These are phyloP conservation scores for Microcyclospora pomicola DNA, from an alignment of 2,329 filamentous ascomycete species.

Conservation along the genomic window DNA sequence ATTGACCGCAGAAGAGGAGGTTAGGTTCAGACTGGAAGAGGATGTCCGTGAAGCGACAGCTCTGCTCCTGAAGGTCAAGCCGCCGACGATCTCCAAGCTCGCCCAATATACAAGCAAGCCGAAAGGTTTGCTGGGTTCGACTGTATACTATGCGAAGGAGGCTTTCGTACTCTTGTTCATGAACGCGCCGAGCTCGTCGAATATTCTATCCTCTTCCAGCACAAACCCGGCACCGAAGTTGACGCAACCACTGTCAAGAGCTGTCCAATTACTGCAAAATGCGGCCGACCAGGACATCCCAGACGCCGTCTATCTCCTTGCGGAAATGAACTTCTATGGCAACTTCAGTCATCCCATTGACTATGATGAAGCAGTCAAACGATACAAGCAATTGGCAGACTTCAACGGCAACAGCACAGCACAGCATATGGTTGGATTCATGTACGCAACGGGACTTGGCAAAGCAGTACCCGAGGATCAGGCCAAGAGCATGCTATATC, in stretches of 20 bases:
- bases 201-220: constrained; percentile 25
- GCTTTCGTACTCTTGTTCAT: constrained; percentile 51
- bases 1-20: neutral
- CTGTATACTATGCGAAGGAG: constrained; percentile 48
- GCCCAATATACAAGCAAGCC: constrained; percentile 33
- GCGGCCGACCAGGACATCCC: constrained; percentile 46
- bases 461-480: constrained; percentile 71
- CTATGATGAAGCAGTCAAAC: constrained; percentile 62
- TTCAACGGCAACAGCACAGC: constrained; percentile 78
- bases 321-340: constrained; percentile 92
- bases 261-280: constrained; percentile 44
- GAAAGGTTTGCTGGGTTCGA: constrained; percentile 43
- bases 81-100: constrained; percentile 27
- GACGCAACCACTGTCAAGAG: constrained; percentile 39
- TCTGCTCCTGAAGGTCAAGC: constrained; percentile 29
- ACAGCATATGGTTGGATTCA: constrained; percentile 88
- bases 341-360: constrained; percentile 81
- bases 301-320: constrained; percentile 79
- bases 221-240: constrained; percentile 29
- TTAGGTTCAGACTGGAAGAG: neutral
- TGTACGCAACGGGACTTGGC: constrained; percentile 87
- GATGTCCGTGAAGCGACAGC: constrained; percentile 24
- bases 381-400: constrained; percentile 66
- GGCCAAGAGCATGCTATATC: constrained; percentile 81
- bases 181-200: constrained; percentile 41